phyloP scores from a whole-genome alignment of 2,329 filamentous ascomycete species.

The Colletotrichum sp. region DNA sequence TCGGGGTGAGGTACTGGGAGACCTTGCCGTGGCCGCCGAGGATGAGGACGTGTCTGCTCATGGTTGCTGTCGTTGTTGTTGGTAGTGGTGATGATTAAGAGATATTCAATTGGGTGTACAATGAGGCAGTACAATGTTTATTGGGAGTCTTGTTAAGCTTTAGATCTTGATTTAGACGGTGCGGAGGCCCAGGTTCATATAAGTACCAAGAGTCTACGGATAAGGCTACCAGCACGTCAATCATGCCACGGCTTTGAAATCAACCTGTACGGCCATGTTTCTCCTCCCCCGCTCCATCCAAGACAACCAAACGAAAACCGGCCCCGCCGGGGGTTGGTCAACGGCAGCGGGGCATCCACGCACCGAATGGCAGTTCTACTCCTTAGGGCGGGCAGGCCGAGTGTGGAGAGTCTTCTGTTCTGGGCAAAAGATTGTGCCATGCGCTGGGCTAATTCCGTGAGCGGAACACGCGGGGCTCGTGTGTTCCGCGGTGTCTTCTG shows the following conservation, averaged over 20 bases:
- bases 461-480: background rate
- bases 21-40: constrained; percentile 86
- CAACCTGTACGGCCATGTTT: background rate
- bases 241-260: constrained; percentile 7
- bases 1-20: constrained; percentile 74
- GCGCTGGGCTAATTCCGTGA: background rate
- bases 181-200: background rate
- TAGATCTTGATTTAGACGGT: background rate
- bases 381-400: background rate
- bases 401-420: background rate
- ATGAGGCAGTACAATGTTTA: background rate
- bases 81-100: background rate
- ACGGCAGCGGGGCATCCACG: background rate
- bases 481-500: background rate
- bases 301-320: background rate
- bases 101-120: background rate
- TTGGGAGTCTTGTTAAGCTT: background rate
- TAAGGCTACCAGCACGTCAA: background rate
- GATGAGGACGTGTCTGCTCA: constrained; percentile 65
- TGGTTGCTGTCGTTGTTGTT: constrained; percentile 4
- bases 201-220: background rate
- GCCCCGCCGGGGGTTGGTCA: background rate
- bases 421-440: background rate
- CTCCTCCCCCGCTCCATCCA: background rate
- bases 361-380: background rate